These are phyloP conservation scores for Boletus reticulatus DNA, from an alignment of 768 basidiomycete species.

Conservation along the genomic window DNA sequence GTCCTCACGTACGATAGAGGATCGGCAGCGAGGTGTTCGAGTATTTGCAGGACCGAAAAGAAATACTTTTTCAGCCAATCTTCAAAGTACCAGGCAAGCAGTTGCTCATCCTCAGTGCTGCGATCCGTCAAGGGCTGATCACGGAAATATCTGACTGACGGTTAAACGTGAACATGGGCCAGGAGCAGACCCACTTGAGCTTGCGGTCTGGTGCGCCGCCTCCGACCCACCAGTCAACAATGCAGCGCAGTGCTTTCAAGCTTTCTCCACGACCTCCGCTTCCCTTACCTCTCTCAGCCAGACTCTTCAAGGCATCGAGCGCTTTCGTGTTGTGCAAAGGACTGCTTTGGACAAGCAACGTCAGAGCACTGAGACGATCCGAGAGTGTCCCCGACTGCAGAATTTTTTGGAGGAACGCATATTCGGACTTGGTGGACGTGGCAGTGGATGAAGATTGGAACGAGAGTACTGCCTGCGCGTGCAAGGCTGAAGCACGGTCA, in stretches of 20 bases:
- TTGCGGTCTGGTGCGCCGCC: slow-evolving; percentile 89
- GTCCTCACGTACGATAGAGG: slow-evolving; percentile 85
- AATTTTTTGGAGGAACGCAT: slow-evolving; percentile 79
- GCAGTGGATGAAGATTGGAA: slow-evolving; percentile 51
- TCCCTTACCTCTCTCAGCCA: slow-evolving; percentile 76
- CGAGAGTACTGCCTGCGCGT: slow-evolving; percentile 40
- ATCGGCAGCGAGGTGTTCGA: slow-evolving; percentile 85
- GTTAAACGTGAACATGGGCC: neutral
- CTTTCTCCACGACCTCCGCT: slow-evolving; percentile 93
- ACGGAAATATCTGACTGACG: slow-evolving; percentile 72
- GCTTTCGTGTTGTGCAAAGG: slow-evolving; percentile 85
- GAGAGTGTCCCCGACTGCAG: slow-evolving; percentile 87
- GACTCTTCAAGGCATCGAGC: slow-evolving; percentile 66
- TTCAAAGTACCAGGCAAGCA: slow-evolving; percentile 89
- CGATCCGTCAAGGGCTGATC: slow-evolving; percentile 78
- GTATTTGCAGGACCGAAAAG: slow-evolving; percentile 84
- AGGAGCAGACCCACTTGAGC: slow-evolving; percentile 57
- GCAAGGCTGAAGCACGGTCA: slow-evolving; percentile 46
- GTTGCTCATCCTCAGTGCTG: slow-evolving; percentile 62
- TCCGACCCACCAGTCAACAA: slow-evolving; percentile 97
- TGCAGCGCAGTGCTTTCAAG: slow-evolving; percentile 83
- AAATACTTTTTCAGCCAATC: slow-evolving; percentile 98
- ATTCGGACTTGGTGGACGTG: slow-evolving; percentile 61
- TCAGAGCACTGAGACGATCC: slow-evolving; percentile 88
- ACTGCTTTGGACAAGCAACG: slow-evolving; percentile 83